Evolutionary conservation across 2,329 filamentous ascomycete genomes (phyloP).

Genomic region (Cyphellophora europaea): DNA sequence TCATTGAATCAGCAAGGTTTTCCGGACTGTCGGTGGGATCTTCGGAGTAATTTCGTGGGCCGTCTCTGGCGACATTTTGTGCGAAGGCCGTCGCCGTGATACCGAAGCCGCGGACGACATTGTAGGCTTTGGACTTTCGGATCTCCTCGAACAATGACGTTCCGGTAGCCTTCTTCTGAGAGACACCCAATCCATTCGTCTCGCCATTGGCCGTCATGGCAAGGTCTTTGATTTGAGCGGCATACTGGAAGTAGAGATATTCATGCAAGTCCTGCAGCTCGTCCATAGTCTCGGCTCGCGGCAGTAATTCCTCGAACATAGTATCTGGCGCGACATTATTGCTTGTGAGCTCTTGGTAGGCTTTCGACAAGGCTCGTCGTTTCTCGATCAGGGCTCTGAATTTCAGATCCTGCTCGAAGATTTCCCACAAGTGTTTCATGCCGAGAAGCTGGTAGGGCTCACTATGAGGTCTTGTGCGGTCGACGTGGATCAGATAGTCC

Average conservation of each 20-base stretch:
- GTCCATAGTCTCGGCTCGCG: constrained; percentile 74
- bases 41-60: constrained; percentile 72
- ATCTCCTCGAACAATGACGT: constrained; percentile 76
- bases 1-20: constrained; percentile 73
- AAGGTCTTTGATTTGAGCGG: constrained; percentile 71
- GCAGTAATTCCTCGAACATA: constrained; percentile 75
- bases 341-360: constrained; percentile 62
- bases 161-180: constrained; percentile 73
- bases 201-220: constrained; percentile 51
- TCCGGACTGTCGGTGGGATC: constrained; percentile 72
- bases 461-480: constrained; percentile 58
- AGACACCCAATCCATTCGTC: constrained; percentile 55
- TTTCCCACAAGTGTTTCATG: constrained; percentile 89
- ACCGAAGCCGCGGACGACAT: constrained; percentile 79
- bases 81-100: constrained; percentile 84
- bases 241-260: constrained; percentile 91
- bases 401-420: constrained; percentile 89
- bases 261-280: constrained; percentile 95
- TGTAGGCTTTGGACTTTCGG: constrained; percentile 68
- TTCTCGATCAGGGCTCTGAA: constrained; percentile 90
- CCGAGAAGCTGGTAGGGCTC: constrained; percentile 83
- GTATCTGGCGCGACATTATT: constrained; percentile 60
- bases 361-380: constrained; percentile 72
- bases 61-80: constrained; percentile 70
- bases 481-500: constrained; percentile 89